Conservation (phyloP, 192 early-diverging fungal species). For the Coemansia sp. region DNA sequence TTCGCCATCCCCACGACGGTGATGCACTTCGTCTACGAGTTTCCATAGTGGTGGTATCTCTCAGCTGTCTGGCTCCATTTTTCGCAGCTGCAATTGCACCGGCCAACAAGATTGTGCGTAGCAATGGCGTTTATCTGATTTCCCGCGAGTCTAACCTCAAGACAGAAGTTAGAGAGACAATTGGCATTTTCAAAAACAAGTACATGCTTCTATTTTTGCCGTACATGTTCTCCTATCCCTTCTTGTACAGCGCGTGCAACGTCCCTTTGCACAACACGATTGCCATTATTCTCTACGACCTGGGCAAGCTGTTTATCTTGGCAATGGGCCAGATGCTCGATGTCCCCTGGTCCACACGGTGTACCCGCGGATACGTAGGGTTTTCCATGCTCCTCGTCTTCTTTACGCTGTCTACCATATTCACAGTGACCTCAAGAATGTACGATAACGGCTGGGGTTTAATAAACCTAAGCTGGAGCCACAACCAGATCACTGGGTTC, state of each 20-base stretch:
- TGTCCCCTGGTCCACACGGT: conserved; percentile 28
- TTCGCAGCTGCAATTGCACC: conserved; percentile 30
- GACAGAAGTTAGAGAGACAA: conserved; percentile 18
- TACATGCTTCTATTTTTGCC: conserved; percentile 27
- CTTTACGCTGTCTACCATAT: conserved; percentile 8
- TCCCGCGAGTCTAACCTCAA: conserved; percentile 23
- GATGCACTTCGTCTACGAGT: conserved; percentile 11
- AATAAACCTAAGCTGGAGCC: conserved; percentile 12
- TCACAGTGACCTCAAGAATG: conserved; percentile 15
- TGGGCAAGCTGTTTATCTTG: conserved; percentile 31
- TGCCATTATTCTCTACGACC: conserved; percentile 37
- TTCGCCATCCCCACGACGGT: conserved; percentile 9
- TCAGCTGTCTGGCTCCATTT: conserved; percentile 30
- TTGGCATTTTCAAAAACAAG: conserved; percentile 16
- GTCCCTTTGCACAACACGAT: conserved; percentile 20
- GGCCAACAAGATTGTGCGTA: conserved; percentile 29
- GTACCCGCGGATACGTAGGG: conserved; percentile 22
- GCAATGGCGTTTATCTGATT: conserved; percentile 41
- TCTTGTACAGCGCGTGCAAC: conserved; percentile 34
- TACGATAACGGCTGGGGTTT: conserved; percentile 7
- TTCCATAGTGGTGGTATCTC: conserved; percentile 17
- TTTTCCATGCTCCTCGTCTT: conserved; percentile 9
- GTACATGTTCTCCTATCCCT: conserved; percentile 33
- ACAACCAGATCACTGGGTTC: conserved; percentile 1
- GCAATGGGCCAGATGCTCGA: conserved; percentile 38